A percentile compares a stretch with the other conserved stretches of the same genome.
These are phyloP conservation scores for Didymella exigua DNA, from an alignment of 2,329 filamentous ascomycete species.

Conservation along the genomic window DNA sequence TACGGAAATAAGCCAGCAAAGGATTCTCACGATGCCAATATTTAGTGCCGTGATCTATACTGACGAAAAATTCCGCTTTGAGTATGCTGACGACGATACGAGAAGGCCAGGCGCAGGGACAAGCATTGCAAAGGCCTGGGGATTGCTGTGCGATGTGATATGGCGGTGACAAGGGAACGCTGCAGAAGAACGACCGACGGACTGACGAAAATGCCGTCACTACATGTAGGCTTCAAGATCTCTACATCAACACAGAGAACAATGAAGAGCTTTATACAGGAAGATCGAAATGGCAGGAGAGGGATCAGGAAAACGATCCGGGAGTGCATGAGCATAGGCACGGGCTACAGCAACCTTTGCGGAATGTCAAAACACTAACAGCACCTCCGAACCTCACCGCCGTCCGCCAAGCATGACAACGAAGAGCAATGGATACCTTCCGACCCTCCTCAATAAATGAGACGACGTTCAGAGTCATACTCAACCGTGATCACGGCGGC, in stretches of 20 bases:
- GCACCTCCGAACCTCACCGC: background rate
- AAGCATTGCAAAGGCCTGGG: constrained; percentile 3
- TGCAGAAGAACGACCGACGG: background rate
- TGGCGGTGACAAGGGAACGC: constrained; percentile 4
- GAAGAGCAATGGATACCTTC: background rate
- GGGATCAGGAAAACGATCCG: background rate
- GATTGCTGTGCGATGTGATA: background rate
- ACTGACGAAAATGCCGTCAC: background rate
- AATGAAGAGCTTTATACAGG: background rate
- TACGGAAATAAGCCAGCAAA: background rate
- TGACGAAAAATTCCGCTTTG: constrained; percentile 2
- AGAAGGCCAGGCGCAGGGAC: background rate
- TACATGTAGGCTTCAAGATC: background rate
- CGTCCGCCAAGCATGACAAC: constrained; percentile 3
- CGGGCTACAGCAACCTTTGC: background rate
- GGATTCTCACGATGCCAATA: constrained; percentile 5
- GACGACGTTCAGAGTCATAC: background rate
- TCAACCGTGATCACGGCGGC: background rate
- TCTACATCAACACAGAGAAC: background rate
- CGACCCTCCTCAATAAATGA: background rate
- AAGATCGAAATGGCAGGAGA: background rate
- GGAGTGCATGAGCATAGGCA: background rate
- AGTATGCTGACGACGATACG: constrained; percentile 2
- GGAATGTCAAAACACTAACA: background rate
- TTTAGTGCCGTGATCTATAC: constrained; percentile 15